A percentile compares a stretch with the other conserved stretches of the same genome.
phyloP scores from a whole-genome alignment of 306 rosid species.

The Styphnolobium japonicum region DNA sequence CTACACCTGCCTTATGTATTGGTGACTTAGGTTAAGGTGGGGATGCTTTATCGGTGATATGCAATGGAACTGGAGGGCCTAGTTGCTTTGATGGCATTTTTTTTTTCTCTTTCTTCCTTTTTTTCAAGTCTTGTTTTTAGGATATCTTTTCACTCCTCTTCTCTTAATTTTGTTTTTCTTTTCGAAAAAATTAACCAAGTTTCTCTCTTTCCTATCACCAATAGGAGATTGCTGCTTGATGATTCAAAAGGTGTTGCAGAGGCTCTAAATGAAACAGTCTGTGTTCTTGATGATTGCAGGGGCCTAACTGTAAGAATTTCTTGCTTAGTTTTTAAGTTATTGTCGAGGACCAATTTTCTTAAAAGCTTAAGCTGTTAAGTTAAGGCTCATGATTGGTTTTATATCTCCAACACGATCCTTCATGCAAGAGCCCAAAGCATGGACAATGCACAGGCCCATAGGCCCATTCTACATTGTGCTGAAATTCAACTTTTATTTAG shows the following conservation, averaged over 20 bases:
- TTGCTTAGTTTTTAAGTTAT: not conserved
- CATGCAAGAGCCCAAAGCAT: too few species aligned
- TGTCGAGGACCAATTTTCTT: too few species aligned
- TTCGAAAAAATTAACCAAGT: not conserved
- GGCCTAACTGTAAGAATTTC: conserved; percentile 75
- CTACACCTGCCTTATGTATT: not conserved
- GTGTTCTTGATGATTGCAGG: conserved; percentile 61
- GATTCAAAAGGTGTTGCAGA: conserved; percentile 94
- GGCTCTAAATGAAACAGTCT: conserved; percentile 88
- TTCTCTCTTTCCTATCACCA: conserved; percentile 14
- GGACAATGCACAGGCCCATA: too few species aligned
- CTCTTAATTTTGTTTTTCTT: conserved; percentile 1
- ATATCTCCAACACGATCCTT: too few species aligned
- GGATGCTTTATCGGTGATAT: not conserved
- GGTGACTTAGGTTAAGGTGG: not conserved
- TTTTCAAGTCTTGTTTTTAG: not conserved
- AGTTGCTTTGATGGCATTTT: not conserved
- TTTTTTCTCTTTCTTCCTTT: not conserved
- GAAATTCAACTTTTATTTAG: too few species aligned
- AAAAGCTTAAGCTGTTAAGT: too few species aligned
- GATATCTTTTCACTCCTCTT: not conserved
- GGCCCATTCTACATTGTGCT: too few species aligned
- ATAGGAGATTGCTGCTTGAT: conserved; percentile 89
- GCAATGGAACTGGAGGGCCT: not conserved
- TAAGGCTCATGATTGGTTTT: too few species aligned